These are phyloP conservation scores for Hydnomerulius pinastri DNA, from an alignment of 768 basidiomycete species.

Conservation along the genomic window DNA sequence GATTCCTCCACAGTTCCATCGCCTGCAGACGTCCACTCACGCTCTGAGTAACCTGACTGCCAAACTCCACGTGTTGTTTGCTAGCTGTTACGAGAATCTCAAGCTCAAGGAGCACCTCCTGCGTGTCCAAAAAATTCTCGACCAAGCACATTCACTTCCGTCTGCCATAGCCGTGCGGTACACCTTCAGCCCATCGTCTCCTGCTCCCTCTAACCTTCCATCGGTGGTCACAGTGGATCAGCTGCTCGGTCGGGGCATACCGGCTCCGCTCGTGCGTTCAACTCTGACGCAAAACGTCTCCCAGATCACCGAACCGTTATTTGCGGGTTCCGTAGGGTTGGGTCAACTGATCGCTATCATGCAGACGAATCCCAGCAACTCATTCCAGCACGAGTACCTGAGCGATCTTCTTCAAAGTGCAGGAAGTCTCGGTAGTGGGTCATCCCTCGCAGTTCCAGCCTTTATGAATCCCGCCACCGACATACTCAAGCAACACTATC, in stretches of 20 bases:
- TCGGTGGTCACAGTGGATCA: background rate
- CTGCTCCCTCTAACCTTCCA: background rate
- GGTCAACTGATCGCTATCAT: slow-evolving; percentile 5
- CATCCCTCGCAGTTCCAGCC: background rate
- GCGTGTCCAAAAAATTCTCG: slow-evolving; percentile 12
- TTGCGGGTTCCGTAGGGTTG: background rate
- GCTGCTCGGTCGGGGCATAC: slow-evolving; percentile 9
- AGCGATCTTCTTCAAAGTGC: slow-evolving; percentile 11
- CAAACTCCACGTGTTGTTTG: slow-evolving; percentile 5
- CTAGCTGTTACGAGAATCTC: slow-evolving; percentile 17
- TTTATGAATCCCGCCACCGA: background rate
- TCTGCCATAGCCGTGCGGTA: background rate
- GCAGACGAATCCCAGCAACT: background rate
- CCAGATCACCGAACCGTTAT: background rate
- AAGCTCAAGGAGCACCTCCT: slow-evolving; percentile 15
- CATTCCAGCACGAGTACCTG: slow-evolving; percentile 17
- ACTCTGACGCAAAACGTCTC: background rate
- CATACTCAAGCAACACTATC: slow-evolving; percentile 11
- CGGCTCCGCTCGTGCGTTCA: background rate
- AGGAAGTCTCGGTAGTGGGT: slow-evolving; percentile 10
- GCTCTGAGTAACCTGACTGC: slow-evolving; percentile 1
- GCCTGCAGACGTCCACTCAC: slow-evolving; percentile 3
- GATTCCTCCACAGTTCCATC: slow-evolving; percentile 2
- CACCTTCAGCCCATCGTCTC: background rate
- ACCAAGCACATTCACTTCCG: background rate